phyloP scores from a whole-genome alignment of 2,329 filamentous ascomycete species.

The Aspergillus candidus region DNA sequence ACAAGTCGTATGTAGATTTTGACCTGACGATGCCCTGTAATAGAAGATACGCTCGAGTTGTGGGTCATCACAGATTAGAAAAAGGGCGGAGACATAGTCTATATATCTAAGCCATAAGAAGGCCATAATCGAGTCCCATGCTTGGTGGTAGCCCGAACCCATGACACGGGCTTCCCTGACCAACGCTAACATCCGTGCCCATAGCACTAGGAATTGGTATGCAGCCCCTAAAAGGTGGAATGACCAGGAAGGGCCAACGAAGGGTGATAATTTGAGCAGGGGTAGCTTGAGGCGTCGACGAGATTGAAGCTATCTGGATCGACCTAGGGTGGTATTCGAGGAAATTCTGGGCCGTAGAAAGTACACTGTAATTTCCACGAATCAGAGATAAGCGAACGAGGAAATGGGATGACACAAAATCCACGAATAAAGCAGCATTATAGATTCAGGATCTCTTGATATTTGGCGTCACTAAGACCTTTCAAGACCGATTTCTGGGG shows the following conservation, averaged over 20 bases:
- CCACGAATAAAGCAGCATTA: constrained; percentile 18
- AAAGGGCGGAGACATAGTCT: constrained; percentile 8
- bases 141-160: background rate
- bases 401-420: constrained; percentile 16
- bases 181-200: constrained; percentile 15
- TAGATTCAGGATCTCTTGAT: background rate
- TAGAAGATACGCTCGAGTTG: background rate
- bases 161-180: constrained; percentile 8
- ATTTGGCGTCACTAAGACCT: background rate
- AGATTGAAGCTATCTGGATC: constrained; percentile 14
- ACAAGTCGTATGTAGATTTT: too few species aligned
- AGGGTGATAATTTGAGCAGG: constrained; percentile 5
- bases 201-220: too few species aligned
- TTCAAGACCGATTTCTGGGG: background rate
- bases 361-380: constrained; percentile 23
- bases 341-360: constrained; percentile 23
- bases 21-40: background rate
- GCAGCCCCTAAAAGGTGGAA: constrained; percentile 24
- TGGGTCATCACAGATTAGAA: background rate
- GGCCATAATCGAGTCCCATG: too few species aligned
- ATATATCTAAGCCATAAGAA: constrained; percentile 10
- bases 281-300: background rate
- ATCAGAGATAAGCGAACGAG: constrained; percentile 13
- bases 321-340: constrained; percentile 26
- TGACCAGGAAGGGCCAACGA: constrained; percentile 11